Conservation (phyloP, 306 rosid genomes). For the Alnus glutinosa region DNA sequence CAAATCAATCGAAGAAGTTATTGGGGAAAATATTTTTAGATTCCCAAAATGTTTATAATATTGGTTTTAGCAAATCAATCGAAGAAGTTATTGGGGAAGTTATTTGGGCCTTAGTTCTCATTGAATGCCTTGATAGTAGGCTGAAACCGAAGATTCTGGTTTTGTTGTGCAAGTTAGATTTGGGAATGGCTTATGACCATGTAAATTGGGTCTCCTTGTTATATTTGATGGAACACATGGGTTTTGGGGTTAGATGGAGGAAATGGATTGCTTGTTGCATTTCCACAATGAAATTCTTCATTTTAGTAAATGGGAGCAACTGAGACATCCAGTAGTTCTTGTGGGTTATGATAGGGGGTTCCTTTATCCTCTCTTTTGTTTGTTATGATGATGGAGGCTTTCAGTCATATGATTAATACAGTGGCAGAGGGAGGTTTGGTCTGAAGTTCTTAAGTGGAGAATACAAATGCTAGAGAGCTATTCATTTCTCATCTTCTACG, state of each 20-base stretch:
- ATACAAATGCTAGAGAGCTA: too few species aligned
- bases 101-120: too few species aligned
- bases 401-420: too few species aligned
- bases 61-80: too few species aligned
- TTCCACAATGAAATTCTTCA: not conserved
- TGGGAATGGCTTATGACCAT: not conserved
- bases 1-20: too few species aligned
- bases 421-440: too few species aligned
- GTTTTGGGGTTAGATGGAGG: not conserved
- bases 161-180: not conserved
- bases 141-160: not conserved
- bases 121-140: not conserved
- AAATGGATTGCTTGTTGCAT: not conserved
- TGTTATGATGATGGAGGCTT: not conserved
- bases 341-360: not conserved
- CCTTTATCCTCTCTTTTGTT: not conserved
- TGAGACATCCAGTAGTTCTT: not conserved
- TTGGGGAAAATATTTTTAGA: too few species aligned
- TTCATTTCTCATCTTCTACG: too few species aligned
- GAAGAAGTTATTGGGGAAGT: too few species aligned
- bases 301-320: not conserved
- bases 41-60: too few species aligned
- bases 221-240: not conserved
- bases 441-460: too few species aligned
- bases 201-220: not conserved